phyloP scores from a whole-genome alignment of 768 basidiomycete species.

The Hericium coralloides region DNA sequence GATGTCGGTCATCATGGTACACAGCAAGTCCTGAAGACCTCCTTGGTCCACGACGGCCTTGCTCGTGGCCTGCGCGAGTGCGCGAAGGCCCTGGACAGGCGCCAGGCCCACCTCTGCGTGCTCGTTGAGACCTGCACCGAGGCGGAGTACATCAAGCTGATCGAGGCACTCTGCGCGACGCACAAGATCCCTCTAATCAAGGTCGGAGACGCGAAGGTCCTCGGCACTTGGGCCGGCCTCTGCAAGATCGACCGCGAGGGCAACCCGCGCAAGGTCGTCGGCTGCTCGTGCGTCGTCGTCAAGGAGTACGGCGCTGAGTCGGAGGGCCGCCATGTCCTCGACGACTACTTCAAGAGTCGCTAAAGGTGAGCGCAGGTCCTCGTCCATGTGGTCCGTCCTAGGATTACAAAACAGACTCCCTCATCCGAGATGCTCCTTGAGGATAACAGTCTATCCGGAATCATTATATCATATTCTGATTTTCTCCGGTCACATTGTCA shows the following conservation, averaged over 20 bases:
- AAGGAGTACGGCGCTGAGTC: constrained; percentile 96
- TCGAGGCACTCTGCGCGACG: constrained; percentile 97
- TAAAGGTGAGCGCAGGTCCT: constrained; percentile 34
- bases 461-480: constrained; percentile 80
- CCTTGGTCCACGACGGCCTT: constrained; percentile 96
- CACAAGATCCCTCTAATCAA: constrained; percentile 99
- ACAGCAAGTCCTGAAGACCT: constrained; percentile 98
- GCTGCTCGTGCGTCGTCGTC: constrained; percentile 91
- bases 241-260: constrained; percentile 99
- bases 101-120: constrained; percentile 96
- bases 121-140: constrained; percentile 99
- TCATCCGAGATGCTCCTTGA: constrained; percentile 73
- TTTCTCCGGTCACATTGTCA: neutral
- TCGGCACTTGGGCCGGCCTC: constrained; percentile 96
- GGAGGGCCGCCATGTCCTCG: constrained; percentile 88
- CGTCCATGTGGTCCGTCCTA: constrained; percentile 9
- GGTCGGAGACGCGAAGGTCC: constrained; percentile 94
- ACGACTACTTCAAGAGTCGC: constrained; percentile 96
- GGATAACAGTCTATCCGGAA: constrained; percentile 82
- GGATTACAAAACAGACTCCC: constrained; percentile 90
- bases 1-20: neutral
- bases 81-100: constrained; percentile 97
- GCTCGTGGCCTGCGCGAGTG: constrained; percentile 96
- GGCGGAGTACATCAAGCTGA: constrained; percentile 99
- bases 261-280: constrained; percentile 93